These are phyloP conservation scores for Dothiorella sarmentorum DNA, from an alignment of 2,329 filamentous ascomycete genomes.

Conservation along the genomic window DNA sequence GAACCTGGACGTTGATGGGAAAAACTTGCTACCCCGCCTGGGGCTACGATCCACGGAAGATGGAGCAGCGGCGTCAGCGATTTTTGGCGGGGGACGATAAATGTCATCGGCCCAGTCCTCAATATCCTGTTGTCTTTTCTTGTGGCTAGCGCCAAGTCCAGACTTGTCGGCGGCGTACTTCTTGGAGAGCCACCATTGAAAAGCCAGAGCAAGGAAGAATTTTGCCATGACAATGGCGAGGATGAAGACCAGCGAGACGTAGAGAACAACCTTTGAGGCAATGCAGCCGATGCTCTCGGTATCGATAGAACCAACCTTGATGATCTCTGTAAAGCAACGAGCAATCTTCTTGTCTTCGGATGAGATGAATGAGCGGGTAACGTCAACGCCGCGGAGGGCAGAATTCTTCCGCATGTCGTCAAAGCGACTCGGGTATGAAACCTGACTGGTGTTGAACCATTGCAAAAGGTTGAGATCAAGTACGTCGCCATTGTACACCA, in stretches of 20 bases:
- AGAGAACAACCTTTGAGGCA: slow-evolving; percentile 93
- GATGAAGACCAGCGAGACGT: slow-evolving; percentile 89
- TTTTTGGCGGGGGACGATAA: slow-evolving; percentile 80
- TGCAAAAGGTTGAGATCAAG: slow-evolving; percentile 82
- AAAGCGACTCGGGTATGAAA: slow-evolving; percentile 72
- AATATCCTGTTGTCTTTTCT: slow-evolving; percentile 86
- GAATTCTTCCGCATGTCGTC: slow-evolving; percentile 71
- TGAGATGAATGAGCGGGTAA: slow-evolving; percentile 83
- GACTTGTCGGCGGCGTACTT: slow-evolving; percentile 83
- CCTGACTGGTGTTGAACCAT: slow-evolving; percentile 85
- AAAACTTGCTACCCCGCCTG: slow-evolving; percentile 79
- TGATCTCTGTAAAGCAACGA: slow-evolving; percentile 85
- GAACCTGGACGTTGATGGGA: slow-evolving; percentile 92
- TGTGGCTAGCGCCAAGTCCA: slow-evolving; percentile 72
- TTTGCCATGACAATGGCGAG: slow-evolving; percentile 81
- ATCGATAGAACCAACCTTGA: slow-evolving; percentile 93
- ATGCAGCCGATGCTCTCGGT: slow-evolving; percentile 97
- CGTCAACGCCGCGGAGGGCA: slow-evolving; percentile 75
- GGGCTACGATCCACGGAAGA: slow-evolving; percentile 60
- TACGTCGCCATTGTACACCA: slow-evolving; percentile 92
- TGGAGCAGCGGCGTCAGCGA: slow-evolving; percentile 66
- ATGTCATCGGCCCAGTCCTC: slow-evolving; percentile 99
- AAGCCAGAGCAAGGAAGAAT: slow-evolving; percentile 83
- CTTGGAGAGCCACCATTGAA: slow-evolving; percentile 93
- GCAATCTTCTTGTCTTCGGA: slow-evolving; percentile 75